Conservation (phyloP, 495 filamentous ascomycete genomes). For the Bacidia rubella region DNA sequence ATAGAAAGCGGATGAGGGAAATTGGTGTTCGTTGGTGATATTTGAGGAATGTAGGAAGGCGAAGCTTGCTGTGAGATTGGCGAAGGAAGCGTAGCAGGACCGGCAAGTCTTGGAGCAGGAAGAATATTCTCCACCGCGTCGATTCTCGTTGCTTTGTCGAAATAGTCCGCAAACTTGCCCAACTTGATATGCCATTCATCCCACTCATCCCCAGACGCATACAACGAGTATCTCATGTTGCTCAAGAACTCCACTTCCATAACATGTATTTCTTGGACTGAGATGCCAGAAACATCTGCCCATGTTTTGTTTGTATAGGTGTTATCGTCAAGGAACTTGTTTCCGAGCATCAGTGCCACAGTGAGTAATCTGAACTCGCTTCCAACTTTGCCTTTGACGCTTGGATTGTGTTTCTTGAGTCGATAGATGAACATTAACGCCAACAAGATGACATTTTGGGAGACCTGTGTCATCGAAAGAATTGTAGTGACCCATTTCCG, state of each 20-base stretch:
- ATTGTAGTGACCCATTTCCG: constrained; percentile 89
- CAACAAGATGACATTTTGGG: constrained; percentile 86
- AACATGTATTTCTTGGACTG: constrained; percentile 88
- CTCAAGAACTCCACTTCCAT: constrained; percentile 99
- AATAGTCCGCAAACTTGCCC: constrained; percentile 64
- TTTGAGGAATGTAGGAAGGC: constrained; percentile 22
- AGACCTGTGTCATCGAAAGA: constrained; percentile 88
- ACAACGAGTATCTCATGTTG: constrained; percentile 91
- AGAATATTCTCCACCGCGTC: constrained; percentile 6
- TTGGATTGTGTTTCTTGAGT: constrained; percentile 77
- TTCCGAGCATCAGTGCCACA: constrained; percentile 94
- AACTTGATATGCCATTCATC: constrained; percentile 70
- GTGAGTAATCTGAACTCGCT: constrained; percentile 95
- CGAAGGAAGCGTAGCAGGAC: constrained; percentile 37
- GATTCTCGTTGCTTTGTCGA: constrained; percentile 41
- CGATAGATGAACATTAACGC: constrained; percentile 89
- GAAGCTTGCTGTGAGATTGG: constrained; percentile 33
- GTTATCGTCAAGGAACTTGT: constrained; percentile 98
- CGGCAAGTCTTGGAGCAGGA: constrained; percentile 11
- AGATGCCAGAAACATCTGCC: constrained; percentile 95
- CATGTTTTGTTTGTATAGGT: constrained; percentile 99
- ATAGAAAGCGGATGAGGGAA: constrained; percentile 4
- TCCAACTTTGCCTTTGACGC: constrained; percentile 75
- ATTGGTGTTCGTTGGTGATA: constrained; percentile 18
- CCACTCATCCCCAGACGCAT: constrained; percentile 75